Evolutionary conservation across 2,329 filamentous ascomycete species (phyloP).

Genomic region (Colletotrichum eleusines): DNA sequence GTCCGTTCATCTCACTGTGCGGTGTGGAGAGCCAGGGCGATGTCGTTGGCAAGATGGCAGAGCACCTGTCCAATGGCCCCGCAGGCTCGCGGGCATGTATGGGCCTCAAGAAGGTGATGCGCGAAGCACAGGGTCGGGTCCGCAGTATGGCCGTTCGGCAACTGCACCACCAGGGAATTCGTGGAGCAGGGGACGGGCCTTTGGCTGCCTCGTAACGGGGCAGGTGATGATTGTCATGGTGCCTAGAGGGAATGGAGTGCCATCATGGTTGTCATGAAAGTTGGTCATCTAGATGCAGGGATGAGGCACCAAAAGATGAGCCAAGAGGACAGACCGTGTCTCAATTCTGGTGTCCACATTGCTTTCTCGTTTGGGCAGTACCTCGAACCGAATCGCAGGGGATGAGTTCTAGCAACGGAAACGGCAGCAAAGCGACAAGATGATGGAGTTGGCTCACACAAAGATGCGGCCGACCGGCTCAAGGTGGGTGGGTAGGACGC

Average conservation of each 20-base stretch:
- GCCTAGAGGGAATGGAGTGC: background rate
- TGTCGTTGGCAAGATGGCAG: background rate
- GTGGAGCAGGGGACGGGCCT: slow-evolving; percentile 45
- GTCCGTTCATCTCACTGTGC: background rate
- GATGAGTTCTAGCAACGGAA: background rate
- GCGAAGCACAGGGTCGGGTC: slow-evolving; percentile 15
- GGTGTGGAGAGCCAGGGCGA: background rate
- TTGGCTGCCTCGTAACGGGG: slow-evolving; percentile 45
- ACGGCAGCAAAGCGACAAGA: background rate
- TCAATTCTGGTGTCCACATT: background rate
- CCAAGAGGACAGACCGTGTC: background rate
- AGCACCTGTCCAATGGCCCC: background rate
- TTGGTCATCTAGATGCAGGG: background rate
- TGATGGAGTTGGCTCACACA: background rate
- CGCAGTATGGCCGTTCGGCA: slow-evolving; percentile 46
- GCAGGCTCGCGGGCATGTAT: no score
- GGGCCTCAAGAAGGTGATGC: no score
- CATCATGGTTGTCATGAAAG: background rate
- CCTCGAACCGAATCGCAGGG: background rate
- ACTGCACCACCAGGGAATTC: slow-evolving; percentile 46
- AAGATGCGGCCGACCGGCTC: background rate
- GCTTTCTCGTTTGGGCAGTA: background rate
- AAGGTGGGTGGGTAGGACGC: no score
- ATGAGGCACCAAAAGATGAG: slow-evolving; percentile 13
- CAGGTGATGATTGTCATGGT: background rate